Base-by-base conservation (phyloP, 768 basidiomycete species). In the Chalciporus piperatus region DNA sequence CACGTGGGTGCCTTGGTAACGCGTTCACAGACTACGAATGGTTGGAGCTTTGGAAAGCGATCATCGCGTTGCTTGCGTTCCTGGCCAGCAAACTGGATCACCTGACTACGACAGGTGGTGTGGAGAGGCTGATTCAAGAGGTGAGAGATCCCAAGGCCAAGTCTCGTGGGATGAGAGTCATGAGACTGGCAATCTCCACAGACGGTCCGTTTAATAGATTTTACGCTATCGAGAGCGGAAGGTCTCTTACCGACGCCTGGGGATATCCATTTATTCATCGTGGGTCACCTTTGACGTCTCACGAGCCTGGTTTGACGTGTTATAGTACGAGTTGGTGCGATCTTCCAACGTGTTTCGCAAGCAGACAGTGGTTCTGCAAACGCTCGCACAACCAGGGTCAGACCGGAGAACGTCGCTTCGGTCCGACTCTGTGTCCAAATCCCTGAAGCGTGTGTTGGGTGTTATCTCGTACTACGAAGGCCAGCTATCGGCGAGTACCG, bases 251-350 rank as follows among this genome's bases (percentile, higher is more conserved):
- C 83, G 2, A 74, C 76, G 17, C 76, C 86, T 5, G 66, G 66
- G 20, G 75, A 81, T 9, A 51, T 82, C 6, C 82, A 87, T 52
- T 80, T 82, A 47, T 71, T 87, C 22, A 74, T 87, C 48, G 87
- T 87, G 67, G 59, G 84, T 69, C 30, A 25, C 1, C 23, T 7
- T n/a, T 48, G 32, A 30, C 54, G 23, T 39, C 45, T 45, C 41
- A 32, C 14, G 27, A 38, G 37, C 1, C 27, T 48, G 32, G 23
- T 28, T 35, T 45, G 49, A 52, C 37, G 41, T 27, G 28, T 19
- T 17, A n/a, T 10, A 87, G 84, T 87, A 88, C 54, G 84, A 88
- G 56, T 71, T 87, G 17, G 77, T 86, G 19, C 77, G 84, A 17
- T 82, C 81, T 6, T 72, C 79, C 5, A 56, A 71, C 3, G 64